These are phyloP conservation scores for Blepharisma stoltei DNA, from an alignment of 73 alveolate genomes.

Conservation along the genomic window DNA sequence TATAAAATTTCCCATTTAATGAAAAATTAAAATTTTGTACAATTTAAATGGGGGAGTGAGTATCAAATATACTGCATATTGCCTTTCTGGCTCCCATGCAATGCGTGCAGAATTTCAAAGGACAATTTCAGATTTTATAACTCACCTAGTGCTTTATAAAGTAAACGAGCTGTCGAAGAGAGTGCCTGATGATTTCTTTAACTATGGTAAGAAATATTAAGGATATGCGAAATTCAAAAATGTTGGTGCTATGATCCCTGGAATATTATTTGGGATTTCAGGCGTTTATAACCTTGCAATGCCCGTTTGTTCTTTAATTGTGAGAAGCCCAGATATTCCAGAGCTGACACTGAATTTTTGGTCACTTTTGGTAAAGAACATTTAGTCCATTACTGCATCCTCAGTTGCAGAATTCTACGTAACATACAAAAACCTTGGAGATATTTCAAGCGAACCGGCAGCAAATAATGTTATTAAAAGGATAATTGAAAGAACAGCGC, in stretches of 20 bases:
- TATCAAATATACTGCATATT: neutral
- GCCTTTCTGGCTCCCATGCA: slow-evolving; percentile 10
- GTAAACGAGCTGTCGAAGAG: neutral
- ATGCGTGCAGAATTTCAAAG: neutral
- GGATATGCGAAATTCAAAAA: slow-evolving; percentile 9
- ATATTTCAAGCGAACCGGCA: neutral
- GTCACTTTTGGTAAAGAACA: neutral
- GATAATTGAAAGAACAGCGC: neutral
- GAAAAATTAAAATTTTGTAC: too few species aligned
- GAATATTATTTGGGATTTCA: neutral
- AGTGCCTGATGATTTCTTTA: neutral
- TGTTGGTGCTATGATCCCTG: neutral
- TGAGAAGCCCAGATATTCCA: neutral
- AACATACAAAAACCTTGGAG: neutral
- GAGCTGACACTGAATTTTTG: neutral
- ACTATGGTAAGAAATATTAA: neutral
- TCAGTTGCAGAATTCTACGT: neutral
- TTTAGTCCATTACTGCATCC: neutral
- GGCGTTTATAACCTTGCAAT: neutral
- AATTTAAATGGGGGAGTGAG: too few species aligned
- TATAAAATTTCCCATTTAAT: too few species aligned
- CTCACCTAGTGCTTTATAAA: neutral
- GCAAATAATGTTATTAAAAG: neutral
- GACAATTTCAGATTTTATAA: neutral
- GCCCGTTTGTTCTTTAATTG: neutral